Base-by-base conservation (phyloP, 805 yeast genomes). In the Jamesozyma jinghongensis region DNA sequence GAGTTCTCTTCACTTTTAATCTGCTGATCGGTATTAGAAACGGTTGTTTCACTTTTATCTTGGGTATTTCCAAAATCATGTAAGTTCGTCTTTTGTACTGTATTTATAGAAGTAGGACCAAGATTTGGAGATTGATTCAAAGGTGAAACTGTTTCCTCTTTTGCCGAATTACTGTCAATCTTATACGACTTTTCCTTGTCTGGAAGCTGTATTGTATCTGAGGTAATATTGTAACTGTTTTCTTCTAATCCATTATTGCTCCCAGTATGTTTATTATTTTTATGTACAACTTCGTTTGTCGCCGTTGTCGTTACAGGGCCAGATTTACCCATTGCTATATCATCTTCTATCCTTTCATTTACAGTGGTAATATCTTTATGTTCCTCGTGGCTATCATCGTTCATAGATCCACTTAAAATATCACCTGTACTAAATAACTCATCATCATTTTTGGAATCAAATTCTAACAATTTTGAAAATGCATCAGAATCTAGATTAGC, bases 381-480 rank as follows among this genome's bases (percentile, higher is more conserved):
- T 5, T 19, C 30, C 4, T 22, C 26, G 6, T 22, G 26, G 26
- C 26, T 22, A 8, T 22, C 20, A 32, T 38, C 41, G 6, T 17
- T 17, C 10, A 45, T 38, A 6, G 40, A 11, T 2, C 35, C 47
- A 16, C 40, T 36, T 18, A 43, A 25, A 8, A 51, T 40, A 14
- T 50, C 52, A 40, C 44, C 37, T 3, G 51, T 38, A 17, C 48
- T 34, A 19, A 51, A 49, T 25, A 53, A 27, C 19, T 51, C 52
- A 31, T 48, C 38, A 28, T 60, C 64, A 40, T 54, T 47, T 42
- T 58, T 58, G 12, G 57, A 48, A 40, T 61, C 61, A 35, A 62
- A 51, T 30, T 54, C 64, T 22, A 59, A 40, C 13, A 62, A 42
- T 40, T 56, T 60, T 13, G 61, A 55, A 38, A 60, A 54, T 32